These are phyloP conservation scores for Aschersonia sp. DNA, from an alignment of 2,329 filamentous ascomycete genomes.

Conservation along the genomic window DNA sequence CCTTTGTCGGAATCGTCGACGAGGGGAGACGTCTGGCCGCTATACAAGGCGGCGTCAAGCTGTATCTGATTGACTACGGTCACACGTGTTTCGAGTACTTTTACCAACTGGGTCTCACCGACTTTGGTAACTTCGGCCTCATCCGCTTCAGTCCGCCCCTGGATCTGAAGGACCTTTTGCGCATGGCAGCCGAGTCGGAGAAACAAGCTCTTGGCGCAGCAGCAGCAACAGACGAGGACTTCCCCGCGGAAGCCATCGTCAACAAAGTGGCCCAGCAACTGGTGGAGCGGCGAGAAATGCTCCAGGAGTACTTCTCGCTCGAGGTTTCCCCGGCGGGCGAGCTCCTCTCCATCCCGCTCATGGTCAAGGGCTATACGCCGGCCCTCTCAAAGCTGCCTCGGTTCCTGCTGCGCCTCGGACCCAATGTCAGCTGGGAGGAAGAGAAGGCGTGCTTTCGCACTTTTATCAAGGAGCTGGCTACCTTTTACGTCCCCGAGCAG, in stretches of 20 bases:
- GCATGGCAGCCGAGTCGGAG: slow-evolving; percentile 59
- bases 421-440: slow-evolving; percentile 71
- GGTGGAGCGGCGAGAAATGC: slow-evolving; percentile 67
- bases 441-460: slow-evolving; percentile 77
- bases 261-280: slow-evolving; percentile 53
- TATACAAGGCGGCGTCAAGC: slow-evolving; percentile 80
- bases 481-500: slow-evolving; percentile 81
- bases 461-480: slow-evolving; percentile 74
- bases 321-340: slow-evolving; percentile 68
- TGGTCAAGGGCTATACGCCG: slow-evolving; percentile 81
- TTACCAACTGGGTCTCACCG: slow-evolving; percentile 86
- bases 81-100: slow-evolving; percentile 79
- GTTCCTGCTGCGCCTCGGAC: slow-evolving; percentile 78
- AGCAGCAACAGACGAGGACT: slow-evolving; percentile 29
- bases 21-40: slow-evolving; percentile 76
- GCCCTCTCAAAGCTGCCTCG: slow-evolving; percentile 73
- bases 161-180: slow-evolving; percentile 53
- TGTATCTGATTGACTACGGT: slow-evolving; percentile 89
- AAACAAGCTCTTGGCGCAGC: slow-evolving; percentile 24
- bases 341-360: slow-evolving; percentile 63
- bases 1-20: slow-evolving; percentile 88
- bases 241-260: slow-evolving; percentile 53
- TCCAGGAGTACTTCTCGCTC: slow-evolving; percentile 83
- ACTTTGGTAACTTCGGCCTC: slow-evolving; percentile 86
- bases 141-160: slow-evolving; percentile 71